A percentile compares a stretch with the other conserved stretches of the same genome.
Evolutionary conservation across 2,329 filamentous ascomycete genomes (phyloP).

Genomic region (Apiospora rasikravindrae): DNA sequence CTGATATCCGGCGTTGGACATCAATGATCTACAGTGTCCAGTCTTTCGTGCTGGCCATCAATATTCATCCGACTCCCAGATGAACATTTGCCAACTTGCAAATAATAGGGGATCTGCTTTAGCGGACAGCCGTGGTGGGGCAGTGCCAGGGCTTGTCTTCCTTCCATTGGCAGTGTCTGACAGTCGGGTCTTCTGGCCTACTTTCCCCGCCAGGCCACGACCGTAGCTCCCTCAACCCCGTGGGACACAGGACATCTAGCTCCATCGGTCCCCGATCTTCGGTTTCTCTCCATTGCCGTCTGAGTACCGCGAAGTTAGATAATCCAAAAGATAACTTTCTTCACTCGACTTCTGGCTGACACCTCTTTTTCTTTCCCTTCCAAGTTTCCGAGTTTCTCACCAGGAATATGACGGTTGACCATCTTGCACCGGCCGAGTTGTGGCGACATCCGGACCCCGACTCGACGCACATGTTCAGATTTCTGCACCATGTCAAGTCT

Average conservation of each 20-base stretch:
- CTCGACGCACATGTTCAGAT: slow-evolving; percentile 73
- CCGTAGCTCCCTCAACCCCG: slow-evolving; percentile 2
- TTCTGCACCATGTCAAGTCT: slow-evolving; percentile 71
- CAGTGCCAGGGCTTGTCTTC: neutral
- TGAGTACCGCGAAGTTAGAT: neutral
- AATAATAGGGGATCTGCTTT: neutral
- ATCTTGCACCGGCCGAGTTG: slow-evolving; percentile 52
- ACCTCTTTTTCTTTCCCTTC: too few species aligned
- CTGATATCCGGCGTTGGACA: neutral
- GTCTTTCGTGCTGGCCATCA: too few species aligned
- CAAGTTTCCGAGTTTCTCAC: neutral
- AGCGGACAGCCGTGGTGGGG: neutral
- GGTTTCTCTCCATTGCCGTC: neutral
- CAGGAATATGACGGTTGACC: slow-evolving; percentile 31
- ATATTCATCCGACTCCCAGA: too few species aligned
- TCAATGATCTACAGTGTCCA: neutral
- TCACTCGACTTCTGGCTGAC: neutral
- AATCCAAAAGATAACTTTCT: neutral
- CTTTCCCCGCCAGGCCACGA: neutral
- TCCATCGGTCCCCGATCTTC: neutral
- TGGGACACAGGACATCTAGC: neutral
- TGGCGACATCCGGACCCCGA: slow-evolving; percentile 74
- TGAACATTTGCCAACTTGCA: too few species aligned
- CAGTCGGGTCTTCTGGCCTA: neutral
- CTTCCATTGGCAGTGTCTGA: neutral